Conservation (phyloP, 371 early-diverging fungal genomes). For the Umbelopsis sp. region DNA sequence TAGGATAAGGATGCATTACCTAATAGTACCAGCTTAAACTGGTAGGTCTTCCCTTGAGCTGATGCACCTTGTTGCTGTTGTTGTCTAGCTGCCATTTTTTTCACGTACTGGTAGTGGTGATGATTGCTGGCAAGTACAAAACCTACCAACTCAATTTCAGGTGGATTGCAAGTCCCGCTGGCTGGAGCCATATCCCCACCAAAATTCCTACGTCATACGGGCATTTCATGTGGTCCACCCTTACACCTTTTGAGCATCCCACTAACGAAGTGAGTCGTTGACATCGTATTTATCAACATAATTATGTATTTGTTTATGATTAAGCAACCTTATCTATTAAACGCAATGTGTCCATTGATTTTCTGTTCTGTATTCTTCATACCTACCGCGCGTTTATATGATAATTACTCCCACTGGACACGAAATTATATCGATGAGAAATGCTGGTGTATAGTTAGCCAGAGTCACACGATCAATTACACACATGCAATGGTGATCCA, state of each 20-base stretch:
- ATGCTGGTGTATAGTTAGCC: too few relatives aligned
- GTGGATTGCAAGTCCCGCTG: conserved; percentile 3
- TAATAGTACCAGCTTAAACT: conserved; percentile 82
- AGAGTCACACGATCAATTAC: too few relatives aligned
- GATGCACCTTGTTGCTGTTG: conserved; percentile 30
- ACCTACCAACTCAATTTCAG: conserved; percentile 6
- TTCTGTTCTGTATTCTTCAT: too few relatives aligned
- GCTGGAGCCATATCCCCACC: not conserved
- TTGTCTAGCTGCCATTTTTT: conserved; percentile 38
- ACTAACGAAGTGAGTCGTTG: too few relatives aligned
- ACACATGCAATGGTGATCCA: too few relatives aligned
- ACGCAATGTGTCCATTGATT: too few relatives aligned
- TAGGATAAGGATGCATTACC: conserved; percentile 47
- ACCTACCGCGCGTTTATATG: too few relatives aligned
- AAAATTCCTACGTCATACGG: conserved; percentile 16
- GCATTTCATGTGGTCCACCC: not conserved
- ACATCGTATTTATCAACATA: too few relatives aligned
- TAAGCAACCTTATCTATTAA: too few relatives aligned
- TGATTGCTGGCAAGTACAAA: not conserved
- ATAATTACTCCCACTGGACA: too few relatives aligned
- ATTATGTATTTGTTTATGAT: too few relatives aligned
- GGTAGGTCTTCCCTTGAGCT: conserved; percentile 62
- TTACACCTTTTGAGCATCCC: not conserved
- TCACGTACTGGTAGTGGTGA: not conserved
- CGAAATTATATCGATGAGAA: too few relatives aligned